phyloP scores from a whole-genome alignment of 768 basidiomycete genomes.

The Gymnopilus junonius region DNA sequence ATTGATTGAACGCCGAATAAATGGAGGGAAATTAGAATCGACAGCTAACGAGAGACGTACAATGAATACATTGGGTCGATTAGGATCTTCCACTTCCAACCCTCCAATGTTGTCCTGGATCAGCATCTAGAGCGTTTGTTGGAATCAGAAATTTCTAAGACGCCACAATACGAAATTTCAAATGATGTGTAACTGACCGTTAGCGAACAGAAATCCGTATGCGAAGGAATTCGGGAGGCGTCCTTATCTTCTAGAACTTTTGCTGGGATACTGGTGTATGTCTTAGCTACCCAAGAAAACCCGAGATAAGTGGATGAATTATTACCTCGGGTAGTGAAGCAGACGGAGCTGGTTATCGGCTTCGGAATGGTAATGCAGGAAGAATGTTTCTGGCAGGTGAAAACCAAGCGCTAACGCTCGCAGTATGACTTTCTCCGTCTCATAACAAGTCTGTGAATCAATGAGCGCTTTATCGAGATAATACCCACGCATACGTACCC shows the following conservation, averaged over 20 bases:
- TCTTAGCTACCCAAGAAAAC: background rate
- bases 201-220: conserved; percentile 59
- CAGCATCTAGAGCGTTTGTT: conserved; percentile 36
- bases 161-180: background rate
- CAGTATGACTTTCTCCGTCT: conserved; percentile 47
- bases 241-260: conserved; percentile 37
- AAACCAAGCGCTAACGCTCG: conserved; percentile 54
- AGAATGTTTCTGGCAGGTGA: conserved; percentile 45
- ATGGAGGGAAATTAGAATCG: background rate
- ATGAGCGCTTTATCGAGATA: conserved; percentile 13
- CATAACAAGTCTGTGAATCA: conserved; percentile 40
- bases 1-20: background rate
- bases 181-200: conserved; percentile 38
- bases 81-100: conserved; percentile 62
- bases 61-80: conserved; percentile 44
- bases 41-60: conserved; percentile 22
- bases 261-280: conserved; percentile 32
- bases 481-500: conserved; percentile 36
- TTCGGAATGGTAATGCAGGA: conserved; percentile 43
- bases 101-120: conserved; percentile 67
- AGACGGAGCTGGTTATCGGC: conserved; percentile 60
- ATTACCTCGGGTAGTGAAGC: conserved; percentile 57
- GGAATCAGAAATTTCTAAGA: background rate
- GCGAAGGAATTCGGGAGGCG: conserved; percentile 49
- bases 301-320: background rate